phyloP scores from a whole-genome alignment of 176 grass and related monocot genomes.

The Musa schizocarpa region DNA sequence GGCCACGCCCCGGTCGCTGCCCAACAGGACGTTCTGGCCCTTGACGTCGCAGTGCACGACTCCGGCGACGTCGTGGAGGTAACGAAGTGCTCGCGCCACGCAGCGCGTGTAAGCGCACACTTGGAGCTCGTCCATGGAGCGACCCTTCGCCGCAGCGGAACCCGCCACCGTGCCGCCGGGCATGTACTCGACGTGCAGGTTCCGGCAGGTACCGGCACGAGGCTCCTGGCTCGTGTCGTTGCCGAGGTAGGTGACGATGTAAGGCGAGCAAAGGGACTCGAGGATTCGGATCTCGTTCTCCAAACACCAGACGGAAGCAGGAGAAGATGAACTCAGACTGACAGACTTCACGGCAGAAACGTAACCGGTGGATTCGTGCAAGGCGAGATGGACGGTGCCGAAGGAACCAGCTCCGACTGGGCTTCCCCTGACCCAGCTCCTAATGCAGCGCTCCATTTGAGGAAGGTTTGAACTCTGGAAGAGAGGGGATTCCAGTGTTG shows the following conservation, averaged over 20 bases:
- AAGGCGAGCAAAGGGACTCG: constrained; percentile 45
- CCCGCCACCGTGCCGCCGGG: constrained; percentile 55
- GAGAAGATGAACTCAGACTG: constrained; percentile 17
- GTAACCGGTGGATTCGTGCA: constrained; percentile 30
- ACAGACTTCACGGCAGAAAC: constrained; percentile 92
- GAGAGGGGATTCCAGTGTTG: too few species aligned
- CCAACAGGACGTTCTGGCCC: constrained; percentile 70
- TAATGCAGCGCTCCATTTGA: constrained; percentile 19
- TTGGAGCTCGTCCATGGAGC: constrained; percentile 23
- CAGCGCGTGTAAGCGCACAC: constrained; percentile 30
- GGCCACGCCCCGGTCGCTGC: constrained; percentile 8
- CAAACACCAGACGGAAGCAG: constrained; percentile 38
- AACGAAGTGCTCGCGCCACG: constrained; percentile 47
- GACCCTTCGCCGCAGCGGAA: constrained; percentile 19
- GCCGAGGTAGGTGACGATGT: constrained; percentile 65
- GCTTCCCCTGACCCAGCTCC: constrained; percentile 54
- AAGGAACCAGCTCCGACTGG: constrained; percentile 63
- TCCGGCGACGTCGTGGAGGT: constrained; percentile 63
- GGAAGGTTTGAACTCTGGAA: background rate
- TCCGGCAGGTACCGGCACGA: constrained; percentile 13
- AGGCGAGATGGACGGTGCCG: constrained; percentile 54
- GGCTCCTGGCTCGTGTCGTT: constrained; percentile 27
- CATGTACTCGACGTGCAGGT: constrained; percentile 82
- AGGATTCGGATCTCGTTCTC: constrained; percentile 84
- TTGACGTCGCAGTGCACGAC: constrained; percentile 93